Evolutionary conservation across 1,139 yeast genomes (phyloP), one percentile per base, ranked within the genome.

Genomic region (Komagataea norvegica): DNA sequence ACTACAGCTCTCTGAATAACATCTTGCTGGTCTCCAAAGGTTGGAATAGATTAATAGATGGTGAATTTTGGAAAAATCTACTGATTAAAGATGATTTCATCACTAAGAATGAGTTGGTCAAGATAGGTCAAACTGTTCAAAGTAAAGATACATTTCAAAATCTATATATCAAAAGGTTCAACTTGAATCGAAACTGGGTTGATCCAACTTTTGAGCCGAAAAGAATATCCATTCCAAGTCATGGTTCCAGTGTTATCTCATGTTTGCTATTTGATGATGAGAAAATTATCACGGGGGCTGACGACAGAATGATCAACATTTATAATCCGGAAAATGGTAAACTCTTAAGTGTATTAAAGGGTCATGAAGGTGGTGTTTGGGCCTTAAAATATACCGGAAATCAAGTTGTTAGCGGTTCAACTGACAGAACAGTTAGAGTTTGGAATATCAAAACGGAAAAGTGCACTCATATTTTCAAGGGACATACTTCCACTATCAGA

Each of bases 311-410:
- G 52, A 86, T 91, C 45, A 79, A 86, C 44, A 79, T 93, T 8
- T 88, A 87, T 58, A 81, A 84, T 48, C 79, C 96, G 3, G 65
- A 70, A 25, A 79, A 86, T 0, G 96, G 96, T 5, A 66, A 67
- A 33, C 66, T 81, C 32, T 54, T 82, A n/a, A 69, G 77, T 34
- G 81, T 84, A 3, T 67, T 91, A 36, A 70, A 72, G 38, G 97
- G 96, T 10, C 98, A 91, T 55, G 95, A 85, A 42, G 97, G 97
- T 33, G 98, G 98, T 20, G 98, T 93, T 8, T 91, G 99, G 99
- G 97, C 98, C 1, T 68, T 91, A 56, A 88, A 91, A 59, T 89
- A 88, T 57, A 75, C 75, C 38, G 86, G 86, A n/a, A 79, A 84
- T 56, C 61, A 61, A 29, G 64, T 89, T 29, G 94, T 88, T 0